These are phyloP conservation scores for Rhodotorula graminis DNA, from an alignment of 768 basidiomycete genomes.

Conservation along the genomic window DNA sequence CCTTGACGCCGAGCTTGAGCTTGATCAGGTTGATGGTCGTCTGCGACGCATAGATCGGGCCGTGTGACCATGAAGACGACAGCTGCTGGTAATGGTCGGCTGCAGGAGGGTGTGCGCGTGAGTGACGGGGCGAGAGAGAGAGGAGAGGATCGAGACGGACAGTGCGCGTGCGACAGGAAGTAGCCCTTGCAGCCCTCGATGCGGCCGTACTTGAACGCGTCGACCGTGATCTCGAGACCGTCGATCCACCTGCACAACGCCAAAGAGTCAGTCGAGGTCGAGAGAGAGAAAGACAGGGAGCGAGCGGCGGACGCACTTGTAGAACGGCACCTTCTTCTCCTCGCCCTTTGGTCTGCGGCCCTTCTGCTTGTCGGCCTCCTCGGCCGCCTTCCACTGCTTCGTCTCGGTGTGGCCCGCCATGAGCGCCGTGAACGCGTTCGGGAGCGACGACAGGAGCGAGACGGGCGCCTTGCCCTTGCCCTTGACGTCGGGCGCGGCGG, in stretches of 20 bases:
- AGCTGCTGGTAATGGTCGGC: constrained; percentile 58
- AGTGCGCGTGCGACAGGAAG: constrained; percentile 78
- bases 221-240: constrained; percentile 97
- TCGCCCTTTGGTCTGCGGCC: constrained; percentile 44
- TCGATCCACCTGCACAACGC: constrained; percentile 52
- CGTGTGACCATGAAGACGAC: constrained; percentile 77
- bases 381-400: constrained; percentile 78
- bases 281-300: neutral
- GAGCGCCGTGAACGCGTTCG: constrained; percentile 68
- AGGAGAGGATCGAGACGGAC: constrained; percentile 55
- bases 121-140: neutral
- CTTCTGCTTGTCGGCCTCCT: constrained; percentile 53
- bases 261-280: neutral
- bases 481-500: neutral
- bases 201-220: constrained; percentile 88
- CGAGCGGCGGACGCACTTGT: constrained; percentile 55
- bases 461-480: neutral
- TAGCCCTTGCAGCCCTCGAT: constrained; percentile 73
- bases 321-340: constrained; percentile 64
- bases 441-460: constrained; percentile 3
- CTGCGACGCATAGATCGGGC: constrained; percentile 88
- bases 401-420: constrained; percentile 83
- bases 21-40: constrained; percentile 86
- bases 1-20: constrained; percentile 83
- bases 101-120: neutral